Conservation (phyloP, 1,284 basidiomycete species). For the Garcileccinum viscosum region DNA sequence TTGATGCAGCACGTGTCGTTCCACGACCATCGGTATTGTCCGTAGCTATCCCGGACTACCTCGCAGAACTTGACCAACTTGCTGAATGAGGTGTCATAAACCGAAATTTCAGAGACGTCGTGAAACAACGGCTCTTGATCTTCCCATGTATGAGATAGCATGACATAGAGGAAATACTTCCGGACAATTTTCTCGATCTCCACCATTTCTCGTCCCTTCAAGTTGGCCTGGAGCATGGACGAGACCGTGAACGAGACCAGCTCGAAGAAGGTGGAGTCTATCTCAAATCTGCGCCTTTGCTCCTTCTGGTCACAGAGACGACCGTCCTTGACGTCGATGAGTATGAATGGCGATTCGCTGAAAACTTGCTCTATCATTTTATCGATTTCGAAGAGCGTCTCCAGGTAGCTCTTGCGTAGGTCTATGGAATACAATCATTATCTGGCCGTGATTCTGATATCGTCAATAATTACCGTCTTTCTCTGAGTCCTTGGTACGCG, state of each 20-base stretch:
- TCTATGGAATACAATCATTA: conserved; percentile 7
- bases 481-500: background rate
- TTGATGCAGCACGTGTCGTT: conserved; percentile 22
- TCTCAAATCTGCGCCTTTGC: conserved; percentile 8
- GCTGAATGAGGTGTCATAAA: conserved; percentile 12
- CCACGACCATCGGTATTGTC: conserved; percentile 15
- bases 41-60: conserved; percentile 4
- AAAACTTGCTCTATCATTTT: background rate
- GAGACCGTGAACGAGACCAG: conserved; percentile 12
- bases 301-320: conserved; percentile 11
- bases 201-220: background rate
- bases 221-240: conserved; percentile 2
- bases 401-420: background rate
- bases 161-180: conserved; percentile 27
- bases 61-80: conserved; percentile 21
- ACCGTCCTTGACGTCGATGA: conserved; percentile 15
- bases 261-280: conserved; percentile 5
- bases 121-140: conserved; percentile 15
- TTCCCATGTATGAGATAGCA: conserved; percentile 31
- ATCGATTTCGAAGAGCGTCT: background rate
- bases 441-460: background rate
- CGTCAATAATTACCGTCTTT: conserved; percentile 6
- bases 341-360: conserved; percentile 15
- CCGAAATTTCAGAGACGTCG: conserved; percentile 3
- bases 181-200: conserved; percentile 9